Conservation (phyloP, 176 grass and related monocot genomes). For the Metroxylon sagu region DNA sequence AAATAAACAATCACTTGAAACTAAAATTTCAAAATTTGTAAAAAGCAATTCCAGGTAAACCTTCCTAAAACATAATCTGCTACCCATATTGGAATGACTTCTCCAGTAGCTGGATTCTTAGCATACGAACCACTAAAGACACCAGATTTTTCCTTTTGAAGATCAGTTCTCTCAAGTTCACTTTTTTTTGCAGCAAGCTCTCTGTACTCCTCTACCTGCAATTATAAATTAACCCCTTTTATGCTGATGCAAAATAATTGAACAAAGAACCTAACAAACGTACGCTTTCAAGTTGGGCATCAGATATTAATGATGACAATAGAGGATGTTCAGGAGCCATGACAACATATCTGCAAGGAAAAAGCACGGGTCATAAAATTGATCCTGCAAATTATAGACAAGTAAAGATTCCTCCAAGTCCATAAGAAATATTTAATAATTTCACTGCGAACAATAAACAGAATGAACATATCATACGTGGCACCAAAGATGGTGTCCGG, state of each 20-base stretch:
- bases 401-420: no score
- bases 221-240: constrained; percentile 25
- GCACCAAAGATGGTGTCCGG: constrained; percentile 92
- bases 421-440: no score
- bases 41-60: constrained; percentile 35
- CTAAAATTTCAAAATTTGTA: background rate
- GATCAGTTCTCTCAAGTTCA: constrained; percentile 95
- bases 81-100: constrained; percentile 90
- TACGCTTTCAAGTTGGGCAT: constrained; percentile 56
- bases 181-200: constrained; percentile 77
- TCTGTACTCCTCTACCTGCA: constrained; percentile 70
- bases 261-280: constrained; percentile 13
- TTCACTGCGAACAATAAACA: background rate
- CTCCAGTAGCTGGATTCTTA: constrained; percentile 80
- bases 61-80: constrained; percentile 99
- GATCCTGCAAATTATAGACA: no score
- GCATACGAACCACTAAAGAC: constrained; percentile 97
- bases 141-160: constrained; percentile 96
- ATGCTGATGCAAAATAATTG: constrained; percentile 13
- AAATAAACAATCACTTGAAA: background rate
- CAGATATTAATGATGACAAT: constrained; percentile 55
- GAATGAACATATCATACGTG: constrained; percentile 44
- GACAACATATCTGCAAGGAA: constrained; percentile 74
- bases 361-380: background rate
- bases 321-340: constrained; percentile 72